Conservation (phyloP, 208 protist species). For the Crithidia expoeki region DNA sequence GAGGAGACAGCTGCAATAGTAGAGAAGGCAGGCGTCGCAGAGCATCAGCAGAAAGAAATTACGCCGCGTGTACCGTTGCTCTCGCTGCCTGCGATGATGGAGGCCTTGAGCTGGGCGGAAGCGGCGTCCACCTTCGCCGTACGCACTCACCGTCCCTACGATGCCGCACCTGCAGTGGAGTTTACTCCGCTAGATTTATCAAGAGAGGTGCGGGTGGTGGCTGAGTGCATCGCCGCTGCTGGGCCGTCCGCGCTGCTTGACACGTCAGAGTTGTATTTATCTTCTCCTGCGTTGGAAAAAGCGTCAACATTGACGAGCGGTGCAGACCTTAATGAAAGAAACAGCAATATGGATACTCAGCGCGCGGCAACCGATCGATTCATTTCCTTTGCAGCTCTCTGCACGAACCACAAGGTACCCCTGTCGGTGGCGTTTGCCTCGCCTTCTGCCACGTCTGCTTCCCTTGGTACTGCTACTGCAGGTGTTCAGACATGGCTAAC, state of each 20-base stretch:
- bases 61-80: conserved; percentile 26
- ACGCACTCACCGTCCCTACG: conserved; percentile 65
- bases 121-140: conserved; percentile 84
- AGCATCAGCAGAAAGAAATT: not conserved
- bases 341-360: not conserved
- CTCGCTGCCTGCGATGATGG: conserved; percentile 60
- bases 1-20: not conserved
- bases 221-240: conserved; percentile 20
- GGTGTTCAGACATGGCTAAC: conserved; percentile 15
- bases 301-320: not conserved
- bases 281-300: too few species aligned
- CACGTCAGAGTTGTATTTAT: too few species aligned
- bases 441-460: not conserved
- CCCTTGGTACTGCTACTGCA: not conserved
- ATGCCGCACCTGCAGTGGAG: conserved; percentile 42
- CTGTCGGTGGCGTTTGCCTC: conserved; percentile 49
- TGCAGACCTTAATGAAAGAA: too few species aligned
- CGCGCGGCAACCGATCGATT: conserved; percentile 39
- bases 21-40: not conserved
- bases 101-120: conserved; percentile 77
- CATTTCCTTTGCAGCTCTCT: conserved; percentile 68
- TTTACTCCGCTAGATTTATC: conserved; percentile 69
- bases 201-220: conserved; percentile 66
- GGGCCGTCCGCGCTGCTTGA: not conserved
- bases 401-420: conserved; percentile 64